These are phyloP conservation scores for Magnusiomyces suaveolens DNA, from an alignment of 1,139 yeast species.

Conservation along the genomic window DNA sequence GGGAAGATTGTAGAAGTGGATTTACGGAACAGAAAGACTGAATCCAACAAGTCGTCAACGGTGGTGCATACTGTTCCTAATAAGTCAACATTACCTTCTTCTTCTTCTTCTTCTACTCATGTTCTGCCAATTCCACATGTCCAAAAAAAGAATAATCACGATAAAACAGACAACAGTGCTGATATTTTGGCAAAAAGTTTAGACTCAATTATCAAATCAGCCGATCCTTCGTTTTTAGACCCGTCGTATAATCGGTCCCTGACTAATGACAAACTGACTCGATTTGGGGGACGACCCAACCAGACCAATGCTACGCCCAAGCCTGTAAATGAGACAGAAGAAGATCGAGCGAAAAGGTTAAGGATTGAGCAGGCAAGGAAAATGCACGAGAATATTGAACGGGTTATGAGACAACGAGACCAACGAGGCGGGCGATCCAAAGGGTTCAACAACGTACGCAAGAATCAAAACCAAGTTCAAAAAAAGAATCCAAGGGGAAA, in stretches of 20 bases:
- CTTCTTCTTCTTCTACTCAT: not conserved
- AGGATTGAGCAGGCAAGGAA: constrained; percentile 3
- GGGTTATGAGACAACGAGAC: constrained; percentile 3
- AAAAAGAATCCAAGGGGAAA: not conserved
- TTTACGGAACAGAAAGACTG: not conserved
- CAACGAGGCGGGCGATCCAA: not conserved
- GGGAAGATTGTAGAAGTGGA: constrained; percentile 4
- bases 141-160: not conserved
- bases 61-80: not conserved
- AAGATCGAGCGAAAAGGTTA: not conserved
- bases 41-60: too few relatives aligned
- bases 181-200: constrained; percentile 1
- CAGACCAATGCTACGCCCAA: not conserved
- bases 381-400: constrained; percentile 5
- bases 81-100: not conserved
- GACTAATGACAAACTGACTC: not conserved
- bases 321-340: not conserved
- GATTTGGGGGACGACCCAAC: not conserved
- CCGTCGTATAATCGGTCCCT: not conserved
- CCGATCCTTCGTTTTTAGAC: not conserved
- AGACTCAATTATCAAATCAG: not conserved
- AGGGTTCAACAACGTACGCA: not conserved
- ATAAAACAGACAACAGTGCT: not conserved
- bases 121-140: not conserved
- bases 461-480: not conserved